Evolutionary conservation across 2,329 filamentous ascomycete species (phyloP), one percentile per base, ranked within the genome.

Genomic region (Ceratocystis smalleyi): DNA sequence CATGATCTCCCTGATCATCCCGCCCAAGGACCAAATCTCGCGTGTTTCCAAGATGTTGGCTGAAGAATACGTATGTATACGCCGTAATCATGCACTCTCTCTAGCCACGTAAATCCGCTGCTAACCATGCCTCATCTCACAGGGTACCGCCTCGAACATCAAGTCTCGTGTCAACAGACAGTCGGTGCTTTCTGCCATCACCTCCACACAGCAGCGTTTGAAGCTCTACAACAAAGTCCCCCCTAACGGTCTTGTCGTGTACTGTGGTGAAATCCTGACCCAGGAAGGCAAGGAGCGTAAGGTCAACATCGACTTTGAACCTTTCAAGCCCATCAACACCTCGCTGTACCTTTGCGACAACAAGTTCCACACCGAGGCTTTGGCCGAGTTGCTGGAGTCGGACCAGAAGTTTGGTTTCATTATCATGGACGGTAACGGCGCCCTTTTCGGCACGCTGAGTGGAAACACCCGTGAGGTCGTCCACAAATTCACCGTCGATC

Each of bases 331-430:
- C 67, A 99, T 99, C 84, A 99, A 99, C 78, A 99, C 94, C 43
- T 99, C 95, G 55, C 83, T 99, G 59, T 99, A 99, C 76, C 89
- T 99, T 67, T 99, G 94, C 79, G 94, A 99, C 84, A 99, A 99
- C 82, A 99, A 99, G 74, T 99, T 99, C 77, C 94, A 99, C 75
- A 99, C 94, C 65, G 94, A 99, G 77, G 92, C 94, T 19, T 80
- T 99, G 69, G 94, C 91, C 69, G 94, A 99, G 79, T 83, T 99
- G 72, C 86, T 99, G 69, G 94, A 99, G 78, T 96, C 92, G 19
- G 94, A 99, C 75, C 94, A 97, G 78, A 96, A 95, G 77, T 99
- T 99, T 71, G 94, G 94, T 64, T 99, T 99, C 79, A 99, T 99
- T 76, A 87, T 99, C 78, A 99, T 99, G 94, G 94, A 99, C 74